Evolutionary conservation across 169 alveolate species (phyloP).

Genomic region (Plasmodium inui): DNA sequence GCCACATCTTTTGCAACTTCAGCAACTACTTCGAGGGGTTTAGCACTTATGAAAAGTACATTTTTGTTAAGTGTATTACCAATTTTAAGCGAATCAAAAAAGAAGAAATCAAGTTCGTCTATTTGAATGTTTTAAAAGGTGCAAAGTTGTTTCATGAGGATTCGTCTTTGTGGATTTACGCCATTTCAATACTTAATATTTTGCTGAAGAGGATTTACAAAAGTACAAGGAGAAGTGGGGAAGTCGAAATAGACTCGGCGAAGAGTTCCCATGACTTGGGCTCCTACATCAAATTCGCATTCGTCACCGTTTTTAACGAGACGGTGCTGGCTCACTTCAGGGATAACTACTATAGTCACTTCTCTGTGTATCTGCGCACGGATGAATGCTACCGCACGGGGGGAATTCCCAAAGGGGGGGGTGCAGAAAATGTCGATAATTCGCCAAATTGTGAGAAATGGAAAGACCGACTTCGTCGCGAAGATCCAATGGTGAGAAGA

Average conservation of each 20-base stretch:
- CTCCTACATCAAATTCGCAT: conserved; percentile 46
- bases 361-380: neutral
- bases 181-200: conserved; percentile 64
- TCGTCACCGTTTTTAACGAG: conserved; percentile 45
- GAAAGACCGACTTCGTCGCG: neutral
- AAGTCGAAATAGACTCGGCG: neutral
- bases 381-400: neutral
- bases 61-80: conserved; percentile 50
- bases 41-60: conserved; percentile 73
- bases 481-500: neutral
- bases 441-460: neutral
- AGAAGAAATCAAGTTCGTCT: conserved; percentile 74
- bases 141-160: conserved; percentile 36
- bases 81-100: conserved; percentile 67
- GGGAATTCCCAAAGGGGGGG: neutral
- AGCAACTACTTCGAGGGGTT: conserved; percentile 46
- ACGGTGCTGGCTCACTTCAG: conserved; percentile 29
- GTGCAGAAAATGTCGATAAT: neutral
- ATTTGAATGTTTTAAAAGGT: conserved; percentile 53
- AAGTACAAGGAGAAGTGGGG: neutral
- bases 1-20: conserved; percentile 60
- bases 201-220: conserved; percentile 65
- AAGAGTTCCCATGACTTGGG: conserved; percentile 34
- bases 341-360: conserved; percentile 53
- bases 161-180: conserved; percentile 58